These are phyloP conservation scores for Amylostereum areolatum DNA, from an alignment of 1,284 basidiomycete genomes.

Conservation along the genomic window DNA sequence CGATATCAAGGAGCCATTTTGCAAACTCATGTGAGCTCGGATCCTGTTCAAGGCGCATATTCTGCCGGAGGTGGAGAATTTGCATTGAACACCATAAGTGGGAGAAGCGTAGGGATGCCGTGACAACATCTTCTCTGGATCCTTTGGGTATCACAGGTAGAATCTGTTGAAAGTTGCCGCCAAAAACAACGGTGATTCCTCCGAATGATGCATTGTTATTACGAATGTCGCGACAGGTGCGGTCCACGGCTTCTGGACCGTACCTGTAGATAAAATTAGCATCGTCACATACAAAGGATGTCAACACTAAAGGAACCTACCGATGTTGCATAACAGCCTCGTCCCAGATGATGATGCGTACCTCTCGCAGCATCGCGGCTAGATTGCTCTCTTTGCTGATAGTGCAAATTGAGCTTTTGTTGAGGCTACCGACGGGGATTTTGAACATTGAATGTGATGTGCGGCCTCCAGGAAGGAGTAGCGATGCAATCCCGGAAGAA, in stretches of 20 bases:
- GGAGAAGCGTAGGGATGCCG: slow-evolving; percentile 26
- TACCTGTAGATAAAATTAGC: too few relatives aligned
- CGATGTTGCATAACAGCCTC: slow-evolving; percentile 29
- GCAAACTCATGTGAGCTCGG: slow-evolving; percentile 25
- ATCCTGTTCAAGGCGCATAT: slow-evolving; percentile 29
- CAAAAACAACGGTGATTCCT: slow-evolving; percentile 33
- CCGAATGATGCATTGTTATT: slow-evolving; percentile 28
- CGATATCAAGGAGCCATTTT: slow-evolving; percentile 35
- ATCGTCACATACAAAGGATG: too few relatives aligned
- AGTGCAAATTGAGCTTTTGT: slow-evolving; percentile 15
- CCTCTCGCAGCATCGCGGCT: slow-evolving; percentile 20
- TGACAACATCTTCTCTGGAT: slow-evolving; percentile 26
- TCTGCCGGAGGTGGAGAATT: slow-evolving; percentile 24
- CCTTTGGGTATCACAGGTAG: slow-evolving; percentile 37
- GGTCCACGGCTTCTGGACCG: slow-evolving; percentile 27
- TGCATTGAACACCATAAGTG: slow-evolving; percentile 27
- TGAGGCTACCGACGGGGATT: slow-evolving; percentile 27
- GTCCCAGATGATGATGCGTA: slow-evolving; percentile 32
- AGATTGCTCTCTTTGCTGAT: slow-evolving; percentile 21
- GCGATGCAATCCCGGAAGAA: slow-evolving; percentile 39
- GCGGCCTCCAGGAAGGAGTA: slow-evolving; percentile 32
- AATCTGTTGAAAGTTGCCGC: slow-evolving; percentile 37
- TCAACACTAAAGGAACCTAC: neutral
- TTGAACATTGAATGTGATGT: slow-evolving; percentile 40
- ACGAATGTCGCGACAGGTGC: slow-evolving; percentile 24